Percentiles rank a stretch among this genome's conserved stretches.
Evolutionary conservation across 345 rosid genomes (phyloP).

Genomic region (Brassica nigra): DNA sequence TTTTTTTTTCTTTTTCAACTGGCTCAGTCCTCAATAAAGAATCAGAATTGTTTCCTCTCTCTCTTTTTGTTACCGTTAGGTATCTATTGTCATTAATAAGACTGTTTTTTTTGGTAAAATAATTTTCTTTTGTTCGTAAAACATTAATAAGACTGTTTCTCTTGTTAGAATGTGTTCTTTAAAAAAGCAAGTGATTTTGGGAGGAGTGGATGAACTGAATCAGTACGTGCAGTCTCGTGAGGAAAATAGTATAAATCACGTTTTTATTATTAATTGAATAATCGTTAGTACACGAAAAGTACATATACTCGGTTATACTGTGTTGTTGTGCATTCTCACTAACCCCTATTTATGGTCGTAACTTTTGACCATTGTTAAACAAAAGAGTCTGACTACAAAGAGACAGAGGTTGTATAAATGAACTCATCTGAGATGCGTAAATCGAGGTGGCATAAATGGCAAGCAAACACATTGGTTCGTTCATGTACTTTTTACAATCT

Average conservation of each 20-base stretch:
- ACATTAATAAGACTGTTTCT: background rate
- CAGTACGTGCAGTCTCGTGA: slow-evolving; percentile 3
- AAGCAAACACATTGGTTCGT: background rate
- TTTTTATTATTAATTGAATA: background rate
- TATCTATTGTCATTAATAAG: background rate
- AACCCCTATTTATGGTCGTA: background rate
- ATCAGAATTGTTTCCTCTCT: background rate
- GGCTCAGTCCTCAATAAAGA: slow-evolving; percentile 10
- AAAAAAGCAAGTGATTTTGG: background rate
- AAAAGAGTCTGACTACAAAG: background rate
- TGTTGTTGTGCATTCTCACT: background rate
- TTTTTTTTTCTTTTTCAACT: no score
- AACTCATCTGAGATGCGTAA: slow-evolving; percentile 12
- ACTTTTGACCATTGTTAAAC: slow-evolving; percentile 30
- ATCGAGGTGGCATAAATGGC: no score
- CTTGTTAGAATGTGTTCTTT: background rate
- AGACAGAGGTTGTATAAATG: slow-evolving; percentile 5
- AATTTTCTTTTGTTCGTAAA: no score
- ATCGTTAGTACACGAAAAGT: no score
- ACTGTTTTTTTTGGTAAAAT: background rate
- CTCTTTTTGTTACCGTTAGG: slow-evolving; percentile 19
- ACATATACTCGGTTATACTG: no score
- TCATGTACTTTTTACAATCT: background rate
- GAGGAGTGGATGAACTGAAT: slow-evolving; percentile 15
- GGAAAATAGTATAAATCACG: background rate